Conservation (phyloP, 208 protist genomes). For the Leishmania major region DNA sequence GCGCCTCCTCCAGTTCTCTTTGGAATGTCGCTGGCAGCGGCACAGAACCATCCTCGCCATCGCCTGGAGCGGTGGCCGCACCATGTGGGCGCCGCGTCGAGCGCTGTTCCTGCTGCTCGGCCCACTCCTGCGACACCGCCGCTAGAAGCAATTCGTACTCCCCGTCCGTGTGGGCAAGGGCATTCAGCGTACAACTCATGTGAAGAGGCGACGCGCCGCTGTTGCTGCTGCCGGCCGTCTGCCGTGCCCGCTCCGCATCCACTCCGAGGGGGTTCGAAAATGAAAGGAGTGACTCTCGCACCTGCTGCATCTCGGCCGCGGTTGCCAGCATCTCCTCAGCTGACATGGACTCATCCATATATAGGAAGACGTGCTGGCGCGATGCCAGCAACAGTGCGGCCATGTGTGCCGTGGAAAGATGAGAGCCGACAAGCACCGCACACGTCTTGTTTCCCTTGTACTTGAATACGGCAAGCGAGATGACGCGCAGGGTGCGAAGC, state of each 20-base stretch:
- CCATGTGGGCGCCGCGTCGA: neutral
- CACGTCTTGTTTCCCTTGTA: conserved; percentile 28
- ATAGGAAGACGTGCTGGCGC: conserved; percentile 40
- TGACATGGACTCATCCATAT: conserved; percentile 36
- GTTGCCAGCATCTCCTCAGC: conserved; percentile 30
- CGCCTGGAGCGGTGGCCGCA: neutral
- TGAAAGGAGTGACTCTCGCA: conserved; percentile 31
- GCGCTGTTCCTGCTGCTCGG: conserved; percentile 2
- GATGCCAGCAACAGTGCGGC: conserved; percentile 35
- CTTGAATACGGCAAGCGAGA: conserved; percentile 46
- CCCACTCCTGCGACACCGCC: conserved; percentile 17
- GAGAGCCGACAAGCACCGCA: conserved; percentile 28
- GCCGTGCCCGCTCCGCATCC: conserved; percentile 9
- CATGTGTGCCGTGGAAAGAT: conserved; percentile 47
- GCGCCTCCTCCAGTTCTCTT: conserved; percentile 11
- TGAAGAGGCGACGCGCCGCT: neutral
- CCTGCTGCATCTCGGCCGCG: conserved; percentile 31
- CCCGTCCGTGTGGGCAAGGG: conserved; percentile 33
- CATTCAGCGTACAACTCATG: conserved; percentile 32
- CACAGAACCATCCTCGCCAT: neutral
- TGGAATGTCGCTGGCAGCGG: neutral
- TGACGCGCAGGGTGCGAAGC: conserved; percentile 27
- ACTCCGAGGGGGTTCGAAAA: conserved; percentile 4
- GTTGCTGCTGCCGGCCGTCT: neutral
- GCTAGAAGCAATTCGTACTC: conserved; percentile 26